Percentiles rank a stretch among this genome's conserved stretches.
These are phyloP conservation scores for Austroboletus eburneus DNA, from an alignment of 768 basidiomycete species.

Conservation along the genomic window DNA sequence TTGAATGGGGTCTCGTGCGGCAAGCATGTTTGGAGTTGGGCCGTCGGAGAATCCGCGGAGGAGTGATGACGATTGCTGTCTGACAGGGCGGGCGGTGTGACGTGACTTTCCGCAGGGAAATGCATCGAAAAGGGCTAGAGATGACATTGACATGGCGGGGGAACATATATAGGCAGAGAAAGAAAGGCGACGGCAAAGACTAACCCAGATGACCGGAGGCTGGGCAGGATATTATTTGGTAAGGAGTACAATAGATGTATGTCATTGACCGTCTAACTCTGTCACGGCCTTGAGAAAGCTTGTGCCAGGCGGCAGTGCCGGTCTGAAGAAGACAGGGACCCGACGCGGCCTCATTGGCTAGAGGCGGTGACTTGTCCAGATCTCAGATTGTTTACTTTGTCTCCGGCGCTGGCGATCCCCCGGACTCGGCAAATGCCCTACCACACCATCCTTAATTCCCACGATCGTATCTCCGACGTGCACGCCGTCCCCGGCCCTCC, in stretches of 20 bases:
- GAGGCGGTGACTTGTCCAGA: slow-evolving; percentile 4
- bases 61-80: background rate
- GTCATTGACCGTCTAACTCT: slow-evolving; percentile 6
- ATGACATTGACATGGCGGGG: background rate
- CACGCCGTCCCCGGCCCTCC: background rate
- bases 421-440: slow-evolving; percentile 28
- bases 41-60: slow-evolving; percentile 5
- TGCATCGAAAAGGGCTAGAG: slow-evolving; percentile 14
- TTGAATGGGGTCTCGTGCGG: slow-evolving; percentile 13
- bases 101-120: slow-evolving; percentile 6
- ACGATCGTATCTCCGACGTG: background rate
- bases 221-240: slow-evolving; percentile 6
- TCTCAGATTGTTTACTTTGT: slow-evolving; percentile 29
- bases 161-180: slow-evolving; percentile 25
- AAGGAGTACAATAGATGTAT: slow-evolving; percentile 10
- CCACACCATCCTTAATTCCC: background rate
- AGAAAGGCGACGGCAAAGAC: slow-evolving; percentile 17
- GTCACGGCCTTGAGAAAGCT: slow-evolving; percentile 7
- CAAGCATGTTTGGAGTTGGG: slow-evolving; percentile 5
- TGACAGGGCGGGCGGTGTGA: slow-evolving; percentile 1
- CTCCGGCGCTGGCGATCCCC: slow-evolving; percentile 31
- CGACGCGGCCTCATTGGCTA: background rate
- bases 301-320: slow-evolving; percentile 14
- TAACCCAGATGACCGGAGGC: slow-evolving; percentile 18
- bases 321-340: background rate